These are phyloP conservation scores for Suillus sp. DNA, from an alignment of 768 basidiomycete genomes.

Conservation along the genomic window DNA sequence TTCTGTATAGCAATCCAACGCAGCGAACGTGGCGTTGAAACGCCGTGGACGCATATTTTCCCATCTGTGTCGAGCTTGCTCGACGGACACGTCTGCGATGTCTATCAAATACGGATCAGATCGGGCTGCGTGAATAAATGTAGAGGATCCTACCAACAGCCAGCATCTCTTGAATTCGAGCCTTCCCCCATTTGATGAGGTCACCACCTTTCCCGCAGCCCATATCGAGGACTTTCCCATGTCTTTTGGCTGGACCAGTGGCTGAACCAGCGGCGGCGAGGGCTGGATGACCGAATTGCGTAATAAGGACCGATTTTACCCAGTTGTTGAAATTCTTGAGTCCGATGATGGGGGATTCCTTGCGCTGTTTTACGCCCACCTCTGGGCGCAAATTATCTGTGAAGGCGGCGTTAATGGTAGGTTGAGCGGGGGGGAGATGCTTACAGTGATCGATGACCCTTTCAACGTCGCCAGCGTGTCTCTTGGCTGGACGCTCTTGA, in stretches of 20 bases:
- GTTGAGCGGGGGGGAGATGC: slow-evolving; percentile 32
- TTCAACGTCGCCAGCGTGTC: slow-evolving; percentile 66
- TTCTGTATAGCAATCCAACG: slow-evolving; percentile 86
- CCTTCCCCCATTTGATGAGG: slow-evolving; percentile 92
- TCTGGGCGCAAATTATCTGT: slow-evolving; percentile 93
- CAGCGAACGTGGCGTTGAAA: slow-evolving; percentile 80
- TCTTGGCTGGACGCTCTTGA: slow-evolving; percentile 47
- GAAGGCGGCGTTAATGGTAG: slow-evolving; percentile 11
- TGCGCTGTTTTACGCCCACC: slow-evolving; percentile 81
- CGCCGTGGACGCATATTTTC: slow-evolving; percentile 48
- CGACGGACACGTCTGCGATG: slow-evolving; percentile 84
- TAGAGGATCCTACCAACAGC: slow-evolving; percentile 62
- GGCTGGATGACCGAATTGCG: slow-evolving; percentile 79
- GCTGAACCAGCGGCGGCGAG: slow-evolving; percentile 42
- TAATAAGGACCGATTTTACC: slow-evolving; percentile 97
- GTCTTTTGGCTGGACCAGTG: slow-evolving; percentile 30
- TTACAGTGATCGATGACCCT: slow-evolving; percentile 79
- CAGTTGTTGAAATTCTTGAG: slow-evolving; percentile 99
- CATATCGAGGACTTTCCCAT: slow-evolving; percentile 89
- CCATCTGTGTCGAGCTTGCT: slow-evolving; percentile 84
- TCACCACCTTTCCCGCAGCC: slow-evolving; percentile 99
- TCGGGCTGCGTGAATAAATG: slow-evolving; percentile 3
- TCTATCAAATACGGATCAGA: slow-evolving; percentile 47
- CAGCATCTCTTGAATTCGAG: slow-evolving; percentile 74
- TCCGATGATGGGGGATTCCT: slow-evolving; percentile 92